A percentile compares a stretch with the other conserved stretches of the same genome.
phyloP scores from a whole-genome alignment of 2,329 filamentous ascomycete genomes.

The Cladosporium sp. region DNA sequence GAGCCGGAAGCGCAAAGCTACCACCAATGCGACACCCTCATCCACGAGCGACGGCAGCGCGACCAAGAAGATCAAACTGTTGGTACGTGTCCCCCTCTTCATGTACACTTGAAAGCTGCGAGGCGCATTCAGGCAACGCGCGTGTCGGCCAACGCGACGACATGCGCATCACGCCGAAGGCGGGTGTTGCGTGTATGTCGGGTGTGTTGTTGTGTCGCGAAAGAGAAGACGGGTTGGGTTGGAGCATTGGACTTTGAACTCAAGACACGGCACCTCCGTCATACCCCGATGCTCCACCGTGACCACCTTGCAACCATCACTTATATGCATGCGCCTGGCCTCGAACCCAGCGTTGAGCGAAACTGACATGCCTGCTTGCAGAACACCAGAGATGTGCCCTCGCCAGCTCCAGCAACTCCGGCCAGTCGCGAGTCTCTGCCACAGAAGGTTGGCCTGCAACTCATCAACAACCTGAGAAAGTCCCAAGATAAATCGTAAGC shows the following conservation, averaged over 20 bases:
- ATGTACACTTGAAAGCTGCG: not conserved
- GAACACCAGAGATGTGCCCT: conserved; percentile 27
- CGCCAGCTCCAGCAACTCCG: conserved; percentile 14
- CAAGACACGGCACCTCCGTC: conserved; percentile 25
- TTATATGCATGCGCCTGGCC: not conserved
- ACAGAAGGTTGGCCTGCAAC: conserved; percentile 60
- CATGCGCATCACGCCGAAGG: not conserved
- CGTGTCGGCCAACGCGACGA: not conserved
- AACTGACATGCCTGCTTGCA: conserved; percentile 18
- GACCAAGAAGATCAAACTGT: conserved; percentile 26
- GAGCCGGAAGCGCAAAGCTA: conserved; percentile 52
- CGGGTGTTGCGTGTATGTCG: conserved; percentile 1
- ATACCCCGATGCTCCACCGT: conserved; percentile 18
- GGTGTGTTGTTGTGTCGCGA: conserved; percentile 2
- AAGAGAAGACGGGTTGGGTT: conserved; percentile 17
- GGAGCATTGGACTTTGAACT: conserved; percentile 21
- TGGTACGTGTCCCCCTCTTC: conserved; percentile 11
- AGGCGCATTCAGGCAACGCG: not conserved
- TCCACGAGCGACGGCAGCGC: conserved; percentile 43
- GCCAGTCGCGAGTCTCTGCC: conserved; percentile 32
- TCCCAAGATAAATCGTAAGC: conserved; percentile 78
- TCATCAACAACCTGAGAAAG: conserved; percentile 68
- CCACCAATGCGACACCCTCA: conserved; percentile 43
- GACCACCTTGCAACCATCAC: conserved; percentile 16
- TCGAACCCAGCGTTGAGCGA: conserved; percentile 14